Conservation (phyloP, 2,329 filamentous ascomycete species). For the Sclerotiophoma versabilis region DNA sequence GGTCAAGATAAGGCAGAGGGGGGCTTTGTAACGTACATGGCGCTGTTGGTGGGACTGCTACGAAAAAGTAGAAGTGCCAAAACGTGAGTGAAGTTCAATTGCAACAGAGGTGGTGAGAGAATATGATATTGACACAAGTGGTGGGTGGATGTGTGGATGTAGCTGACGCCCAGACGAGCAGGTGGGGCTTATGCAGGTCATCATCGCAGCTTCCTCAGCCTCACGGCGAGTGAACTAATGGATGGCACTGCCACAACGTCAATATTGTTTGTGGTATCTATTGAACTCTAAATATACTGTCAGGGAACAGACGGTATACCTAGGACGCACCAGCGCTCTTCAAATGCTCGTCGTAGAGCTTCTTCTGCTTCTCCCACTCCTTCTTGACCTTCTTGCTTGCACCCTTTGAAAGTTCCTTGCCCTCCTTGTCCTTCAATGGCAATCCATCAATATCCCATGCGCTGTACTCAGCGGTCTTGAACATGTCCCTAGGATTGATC, state of each 20-base stretch:
- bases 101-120: background rate
- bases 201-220: background rate
- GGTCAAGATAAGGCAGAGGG: too few relatives aligned
- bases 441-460: constrained; percentile 85
- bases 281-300: background rate
- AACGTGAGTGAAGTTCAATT: too few relatives aligned
- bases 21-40: too few relatives aligned
- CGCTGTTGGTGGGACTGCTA: too few relatives aligned
- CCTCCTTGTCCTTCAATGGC: constrained; percentile 78
- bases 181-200: background rate
- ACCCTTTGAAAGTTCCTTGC: constrained; percentile 81
- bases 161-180: background rate
- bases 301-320: background rate
- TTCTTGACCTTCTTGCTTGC: constrained; percentile 83
- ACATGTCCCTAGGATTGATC: constrained; percentile 65
- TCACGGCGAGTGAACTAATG: background rate
- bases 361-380: constrained; percentile 90
- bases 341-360: constrained; percentile 67
- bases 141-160: background rate
- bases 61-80: too few relatives aligned
- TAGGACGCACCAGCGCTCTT: constrained; percentile 20
- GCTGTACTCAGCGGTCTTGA: constrained; percentile 66
- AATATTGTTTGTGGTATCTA: background rate
- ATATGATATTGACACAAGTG: background rate
- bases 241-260: background rate